These are phyloP conservation scores for Citrus reticulata DNA, from an alignment of 345 rosid genomes.

Conservation along the genomic window DNA sequence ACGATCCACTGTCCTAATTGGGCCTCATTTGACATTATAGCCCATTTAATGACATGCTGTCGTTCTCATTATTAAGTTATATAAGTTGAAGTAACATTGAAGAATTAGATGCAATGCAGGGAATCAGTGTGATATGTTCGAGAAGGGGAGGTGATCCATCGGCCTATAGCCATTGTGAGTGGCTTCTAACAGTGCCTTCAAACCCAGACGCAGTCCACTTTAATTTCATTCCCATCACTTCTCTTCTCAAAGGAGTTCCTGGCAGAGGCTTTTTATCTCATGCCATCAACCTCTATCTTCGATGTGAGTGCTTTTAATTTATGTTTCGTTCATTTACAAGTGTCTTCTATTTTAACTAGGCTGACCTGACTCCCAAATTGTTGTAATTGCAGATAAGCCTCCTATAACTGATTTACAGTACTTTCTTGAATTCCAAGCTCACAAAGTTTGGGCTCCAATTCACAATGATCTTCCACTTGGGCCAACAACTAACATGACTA, in stretches of 20 bases:
- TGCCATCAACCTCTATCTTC: conserved; percentile 90
- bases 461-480: conserved; percentile 88
- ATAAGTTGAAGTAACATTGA: not conserved
- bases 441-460: conserved; percentile 84
- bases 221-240: conserved; percentile 82
- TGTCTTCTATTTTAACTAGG: not conserved
- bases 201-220: conserved; percentile 73
- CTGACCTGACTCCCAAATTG: not conserved
- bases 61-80: too few relatives aligned
- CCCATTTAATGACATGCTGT: not conserved
- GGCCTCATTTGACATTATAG: not conserved
- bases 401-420: conserved; percentile 61
- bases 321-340: not conserved
- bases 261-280: conserved; percentile 88
- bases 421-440: conserved; percentile 75
- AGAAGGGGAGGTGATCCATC: conserved; percentile 77
- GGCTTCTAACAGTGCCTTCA: conserved; percentile 80
- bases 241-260: conserved; percentile 69
- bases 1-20: not conserved
- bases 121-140: conserved; percentile 63
- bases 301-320: conserved; percentile 48
- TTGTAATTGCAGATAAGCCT: conserved; percentile 66
- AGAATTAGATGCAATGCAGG: conserved; percentile 37
- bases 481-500: conserved; percentile 58
- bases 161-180: conserved; percentile 60